Evolutionary conservation across 306 rosid species (phyloP).

Genomic region (Fragaria nilgerrensis): DNA sequence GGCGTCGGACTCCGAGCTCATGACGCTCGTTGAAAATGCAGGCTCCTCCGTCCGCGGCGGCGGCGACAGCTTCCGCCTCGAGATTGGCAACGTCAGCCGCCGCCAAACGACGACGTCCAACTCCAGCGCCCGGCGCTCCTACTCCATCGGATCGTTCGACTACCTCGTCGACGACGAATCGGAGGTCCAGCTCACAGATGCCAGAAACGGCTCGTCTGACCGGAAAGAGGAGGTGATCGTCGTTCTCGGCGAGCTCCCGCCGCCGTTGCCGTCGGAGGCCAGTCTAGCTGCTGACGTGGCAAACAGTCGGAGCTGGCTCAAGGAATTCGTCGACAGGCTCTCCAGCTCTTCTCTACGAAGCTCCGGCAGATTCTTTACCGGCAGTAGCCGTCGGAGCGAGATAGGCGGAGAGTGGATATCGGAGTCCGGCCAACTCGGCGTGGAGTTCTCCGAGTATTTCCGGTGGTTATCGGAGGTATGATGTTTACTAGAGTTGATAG

Average conservation of each 20-base stretch:
- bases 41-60: not conserved
- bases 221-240: constrained; percentile 39
- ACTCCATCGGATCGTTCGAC: constrained; percentile 83
- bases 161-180: constrained; percentile 63
- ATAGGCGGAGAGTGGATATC: constrained; percentile 49
- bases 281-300: constrained; percentile 52
- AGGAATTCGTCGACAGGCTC: constrained; percentile 68
- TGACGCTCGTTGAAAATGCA: constrained; percentile 26
- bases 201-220: constrained; percentile 48
- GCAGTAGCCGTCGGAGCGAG: constrained; percentile 74
- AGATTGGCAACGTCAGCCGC: constrained; percentile 65
- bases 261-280: constrained; percentile 21
- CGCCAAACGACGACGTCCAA: constrained; percentile 22
- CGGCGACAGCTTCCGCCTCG: constrained; percentile 50
- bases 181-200: constrained; percentile 47
- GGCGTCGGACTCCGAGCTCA: constrained; percentile 52
- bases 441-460: constrained; percentile 75
- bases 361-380: constrained; percentile 69
- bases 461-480: constrained; percentile 95
- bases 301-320: constrained; percentile 68
- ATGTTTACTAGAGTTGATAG: not conserved
- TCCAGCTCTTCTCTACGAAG: constrained; percentile 79
- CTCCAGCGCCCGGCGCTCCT: constrained; percentile 44
- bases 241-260: constrained; percentile 2
- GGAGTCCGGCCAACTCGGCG: constrained; percentile 63